Percentiles rank a stretch among this genome's conserved stretches.
phyloP scores from a whole-genome alignment of 164 flowering plant species.

The Tinospora cordifolia region DNA sequence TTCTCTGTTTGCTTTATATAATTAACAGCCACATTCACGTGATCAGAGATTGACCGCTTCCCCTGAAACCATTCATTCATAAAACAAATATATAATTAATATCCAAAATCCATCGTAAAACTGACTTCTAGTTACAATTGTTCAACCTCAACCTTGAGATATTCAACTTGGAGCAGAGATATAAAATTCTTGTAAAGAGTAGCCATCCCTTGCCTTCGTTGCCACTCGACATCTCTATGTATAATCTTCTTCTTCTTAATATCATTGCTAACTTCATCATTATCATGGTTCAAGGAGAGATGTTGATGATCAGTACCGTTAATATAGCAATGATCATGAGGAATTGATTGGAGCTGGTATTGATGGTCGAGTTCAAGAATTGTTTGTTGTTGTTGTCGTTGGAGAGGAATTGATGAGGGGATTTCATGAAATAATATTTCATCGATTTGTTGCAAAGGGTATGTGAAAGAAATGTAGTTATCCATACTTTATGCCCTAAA shows the following conservation, averaged over 20 bases:
- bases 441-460: conserved; percentile 15
- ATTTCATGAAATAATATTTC: conserved; percentile 13
- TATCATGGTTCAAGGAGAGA: conserved; percentile 3
- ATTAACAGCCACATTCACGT: conserved; percentile 32
- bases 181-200: not conserved
- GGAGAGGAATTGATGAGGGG: conserved; percentile 4
- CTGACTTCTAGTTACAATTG: too few species aligned
- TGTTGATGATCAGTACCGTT: too few species aligned
- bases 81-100: not conserved
- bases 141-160: conserved; percentile 14
- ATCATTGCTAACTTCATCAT: not conserved
- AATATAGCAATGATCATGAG: not conserved
- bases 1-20: conserved; percentile 28
- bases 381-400: conserved; percentile 11
- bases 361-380: not conserved
- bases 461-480: conserved; percentile 5
- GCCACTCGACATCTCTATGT: conserved; percentile 11
- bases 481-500: too few species aligned
- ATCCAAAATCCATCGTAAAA: too few species aligned
- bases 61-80: conserved; percentile 23
- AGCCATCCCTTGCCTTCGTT: conserved; percentile 12
- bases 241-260: conserved; percentile 4
- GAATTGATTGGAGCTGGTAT: not conserved
- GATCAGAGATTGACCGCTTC: conserved; percentile 34
- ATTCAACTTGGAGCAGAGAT: conserved; percentile 7